These are phyloP conservation scores for Penicillium goetzii DNA, from an alignment of 495 filamentous ascomycete genomes.

Conservation along the genomic window DNA sequence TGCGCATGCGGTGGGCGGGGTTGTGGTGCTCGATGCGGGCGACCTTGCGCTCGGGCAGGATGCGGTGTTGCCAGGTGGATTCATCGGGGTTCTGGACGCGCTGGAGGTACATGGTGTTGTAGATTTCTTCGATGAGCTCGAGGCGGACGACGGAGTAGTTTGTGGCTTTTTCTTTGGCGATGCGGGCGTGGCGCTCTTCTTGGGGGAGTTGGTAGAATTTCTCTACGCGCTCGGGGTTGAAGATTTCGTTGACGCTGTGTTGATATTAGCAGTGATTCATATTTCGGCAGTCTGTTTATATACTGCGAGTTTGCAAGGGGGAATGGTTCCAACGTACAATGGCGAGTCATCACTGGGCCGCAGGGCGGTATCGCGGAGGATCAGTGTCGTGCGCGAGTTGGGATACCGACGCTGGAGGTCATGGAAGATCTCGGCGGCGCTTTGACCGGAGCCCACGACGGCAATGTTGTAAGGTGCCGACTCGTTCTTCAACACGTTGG, in stretches of 20 bases:
- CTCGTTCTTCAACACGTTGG: slow-evolving; percentile 61
- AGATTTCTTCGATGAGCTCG: slow-evolving; percentile 83
- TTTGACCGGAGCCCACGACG: slow-evolving; percentile 87
- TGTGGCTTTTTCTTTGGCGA: slow-evolving; percentile 71
- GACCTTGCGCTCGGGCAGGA: slow-evolving; percentile 69
- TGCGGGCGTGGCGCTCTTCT: slow-evolving; percentile 62
- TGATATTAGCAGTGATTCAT: neutral
- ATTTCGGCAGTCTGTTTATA: neutral
- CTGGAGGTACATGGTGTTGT: slow-evolving; percentile 83
- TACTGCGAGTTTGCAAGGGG: neutral
- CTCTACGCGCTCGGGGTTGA: slow-evolving; percentile 84
- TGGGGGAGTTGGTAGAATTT: slow-evolving; percentile 66
- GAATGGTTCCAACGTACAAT: slow-evolving; percentile 64
- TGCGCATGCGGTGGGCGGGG: slow-evolving; percentile 45
- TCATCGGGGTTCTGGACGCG: slow-evolving; percentile 70
- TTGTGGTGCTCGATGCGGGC: slow-evolving; percentile 57
- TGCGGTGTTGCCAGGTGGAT: slow-evolving; percentile 76
- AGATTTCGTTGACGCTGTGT: slow-evolving; percentile 89
- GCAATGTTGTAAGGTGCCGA: slow-evolving; percentile 69
- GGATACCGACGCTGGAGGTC: slow-evolving; percentile 83
- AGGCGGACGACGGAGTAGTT: slow-evolving; percentile 95
- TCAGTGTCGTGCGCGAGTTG: slow-evolving; percentile 72
- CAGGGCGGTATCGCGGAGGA: slow-evolving; percentile 79
- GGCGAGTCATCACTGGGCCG: slow-evolving; percentile 93
- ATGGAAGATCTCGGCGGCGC: slow-evolving; percentile 92